Evolutionary conservation across 768 basidiomycete genomes (phyloP).

Genomic region (Leccinum uliginosum): DNA sequence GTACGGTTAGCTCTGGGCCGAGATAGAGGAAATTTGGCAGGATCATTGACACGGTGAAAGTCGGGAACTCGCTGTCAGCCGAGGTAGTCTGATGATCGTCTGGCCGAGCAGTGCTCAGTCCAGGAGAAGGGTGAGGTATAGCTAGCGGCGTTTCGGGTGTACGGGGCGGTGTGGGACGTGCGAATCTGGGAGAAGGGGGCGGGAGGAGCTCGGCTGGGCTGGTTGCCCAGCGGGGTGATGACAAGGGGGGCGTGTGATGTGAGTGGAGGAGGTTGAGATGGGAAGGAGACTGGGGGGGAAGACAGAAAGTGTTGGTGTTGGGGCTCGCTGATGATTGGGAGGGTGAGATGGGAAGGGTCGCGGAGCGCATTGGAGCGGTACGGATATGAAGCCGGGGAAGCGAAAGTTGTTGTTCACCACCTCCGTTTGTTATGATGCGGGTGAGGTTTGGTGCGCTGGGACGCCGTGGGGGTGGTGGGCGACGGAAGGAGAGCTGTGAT

Average conservation of each 20-base stretch:
- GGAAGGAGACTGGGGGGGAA: slow-evolving; percentile 48
- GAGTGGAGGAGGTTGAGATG: slow-evolving; percentile 59
- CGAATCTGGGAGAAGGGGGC: slow-evolving; percentile 23
- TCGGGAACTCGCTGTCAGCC: slow-evolving; percentile 47
- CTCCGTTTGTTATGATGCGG: slow-evolving; percentile 55
- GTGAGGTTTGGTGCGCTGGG: slow-evolving; percentile 64
- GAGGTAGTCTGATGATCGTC: slow-evolving; percentile 32
- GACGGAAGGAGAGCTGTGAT: slow-evolving; percentile 51
- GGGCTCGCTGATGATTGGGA: slow-evolving; percentile 18
- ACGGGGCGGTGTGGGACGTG: slow-evolving; percentile 32
- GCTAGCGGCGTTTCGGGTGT: slow-evolving; percentile 38
- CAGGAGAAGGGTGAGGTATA: slow-evolving; percentile 29
- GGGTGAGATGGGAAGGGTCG: slow-evolving; percentile 50
- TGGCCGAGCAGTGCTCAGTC: slow-evolving; percentile 63
- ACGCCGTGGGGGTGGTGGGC: slow-evolving; percentile 49
- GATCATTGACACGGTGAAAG: slow-evolving; percentile 85
- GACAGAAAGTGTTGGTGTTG: slow-evolving; percentile 17
- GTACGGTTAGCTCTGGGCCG: slow-evolving; percentile 77
- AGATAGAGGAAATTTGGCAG: slow-evolving; percentile 88
- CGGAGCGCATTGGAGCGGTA: slow-evolving; percentile 53
- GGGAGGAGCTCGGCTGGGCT: slow-evolving; percentile 38
- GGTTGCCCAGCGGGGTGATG: slow-evolving; percentile 40
- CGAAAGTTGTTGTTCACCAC: slow-evolving; percentile 36
- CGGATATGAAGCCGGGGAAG: slow-evolving; percentile 60
- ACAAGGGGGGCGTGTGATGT: slow-evolving; percentile 52